Conservation (phyloP, 768 basidiomycete genomes). For the Daedalea quercina region DNA sequence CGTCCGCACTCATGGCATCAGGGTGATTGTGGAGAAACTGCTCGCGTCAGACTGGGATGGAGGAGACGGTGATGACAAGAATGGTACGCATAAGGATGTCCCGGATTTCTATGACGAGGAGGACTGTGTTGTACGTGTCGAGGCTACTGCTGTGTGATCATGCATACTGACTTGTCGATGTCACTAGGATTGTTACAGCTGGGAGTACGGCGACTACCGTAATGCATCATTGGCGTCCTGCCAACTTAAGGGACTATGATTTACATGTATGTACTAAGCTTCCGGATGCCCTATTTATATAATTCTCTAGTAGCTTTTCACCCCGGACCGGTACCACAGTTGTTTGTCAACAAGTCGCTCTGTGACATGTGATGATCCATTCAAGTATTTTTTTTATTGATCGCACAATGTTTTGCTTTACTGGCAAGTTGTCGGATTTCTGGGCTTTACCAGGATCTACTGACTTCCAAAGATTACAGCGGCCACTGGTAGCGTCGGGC, state of each 20-base stretch:
- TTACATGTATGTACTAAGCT: not conserved
- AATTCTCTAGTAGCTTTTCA: too few species aligned
- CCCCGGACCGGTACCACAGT: too few species aligned
- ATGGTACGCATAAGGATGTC: conserved; percentile 28
- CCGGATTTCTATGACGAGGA: conserved; percentile 46
- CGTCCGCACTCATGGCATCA: conserved; percentile 63
- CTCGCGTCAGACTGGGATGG: conserved; percentile 45
- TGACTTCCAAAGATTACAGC: too few species aligned
- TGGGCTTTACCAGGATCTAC: too few species aligned
- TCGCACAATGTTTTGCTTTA: too few species aligned
- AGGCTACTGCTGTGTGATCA: not conserved
- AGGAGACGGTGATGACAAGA: conserved; percentile 18
- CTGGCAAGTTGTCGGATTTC: too few species aligned
- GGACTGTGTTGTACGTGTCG: conserved; percentile 52
- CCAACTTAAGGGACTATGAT: not conserved
- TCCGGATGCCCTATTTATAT: too few species aligned
- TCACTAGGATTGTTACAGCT: conserved; percentile 62
- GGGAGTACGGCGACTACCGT: conserved; percentile 53
- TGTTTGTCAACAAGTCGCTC: too few species aligned
- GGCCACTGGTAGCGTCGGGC: too few species aligned
- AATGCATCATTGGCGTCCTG: conserved; percentile 8
- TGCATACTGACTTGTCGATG: not conserved
- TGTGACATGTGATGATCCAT: too few species aligned
- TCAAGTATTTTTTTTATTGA: too few species aligned
- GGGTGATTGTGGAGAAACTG: conserved; percentile 62